A percentile compares a stretch with the other conserved stretches of the same genome.
Evolutionary conservation across 352 stramenopile species (phyloP).

Genomic region (Globisporangium okanoganense): DNA sequence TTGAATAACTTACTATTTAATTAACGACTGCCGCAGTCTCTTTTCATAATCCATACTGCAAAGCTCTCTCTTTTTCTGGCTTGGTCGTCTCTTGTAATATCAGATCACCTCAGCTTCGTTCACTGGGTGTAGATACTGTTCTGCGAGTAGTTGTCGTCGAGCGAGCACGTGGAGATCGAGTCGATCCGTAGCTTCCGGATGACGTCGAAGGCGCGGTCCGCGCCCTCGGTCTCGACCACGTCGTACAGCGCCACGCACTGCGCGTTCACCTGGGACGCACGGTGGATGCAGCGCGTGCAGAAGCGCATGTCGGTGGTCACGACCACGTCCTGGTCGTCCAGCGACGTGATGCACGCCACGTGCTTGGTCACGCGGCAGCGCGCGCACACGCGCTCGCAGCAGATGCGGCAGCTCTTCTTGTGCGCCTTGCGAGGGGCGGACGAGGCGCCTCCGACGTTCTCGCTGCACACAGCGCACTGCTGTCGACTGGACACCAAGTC

Average conservation of each 20-base stretch:
- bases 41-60: background rate
- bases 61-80: background rate
- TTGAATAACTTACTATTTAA: background rate
- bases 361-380: conserved; percentile 9
- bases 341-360: conserved; percentile 4
- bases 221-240: background rate
- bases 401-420: conserved; percentile 11
- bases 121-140: conserved; percentile 9
- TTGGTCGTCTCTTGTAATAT: too few species aligned
- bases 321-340: conserved; percentile 5
- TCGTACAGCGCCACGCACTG: conserved; percentile 13
- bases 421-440: background rate
- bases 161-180: conserved; percentile 13
- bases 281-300: conserved; percentile 9
- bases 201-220: conserved; percentile 1
- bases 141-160: conserved; percentile 10
- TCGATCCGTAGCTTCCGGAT: conserved; percentile 10
- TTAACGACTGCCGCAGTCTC: background rate
- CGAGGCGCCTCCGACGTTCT: background rate
- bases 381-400: conserved; percentile 8
- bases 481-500: background rate
- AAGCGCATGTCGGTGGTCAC: conserved; percentile 7
- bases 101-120: background rate
- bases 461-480: background rate
- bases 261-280: conserved; percentile 3